Evolutionary conservation across 768 basidiomycete genomes (phyloP).

Genomic region (Russula foetens): DNA sequence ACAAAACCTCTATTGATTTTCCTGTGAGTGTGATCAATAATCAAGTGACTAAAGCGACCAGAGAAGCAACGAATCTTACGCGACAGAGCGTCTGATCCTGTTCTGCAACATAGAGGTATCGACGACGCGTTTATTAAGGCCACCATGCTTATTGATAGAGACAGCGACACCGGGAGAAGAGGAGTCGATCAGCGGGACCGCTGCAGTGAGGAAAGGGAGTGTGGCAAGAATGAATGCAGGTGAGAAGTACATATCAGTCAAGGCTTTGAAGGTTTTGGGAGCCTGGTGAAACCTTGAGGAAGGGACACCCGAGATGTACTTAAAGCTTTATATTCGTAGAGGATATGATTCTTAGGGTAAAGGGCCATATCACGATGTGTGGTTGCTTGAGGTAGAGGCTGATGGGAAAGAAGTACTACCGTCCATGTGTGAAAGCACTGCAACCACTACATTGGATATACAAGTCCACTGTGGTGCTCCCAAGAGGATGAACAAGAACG

Average conservation of each 20-base stretch:
- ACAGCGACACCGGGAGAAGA: neutral
- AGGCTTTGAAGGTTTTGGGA: no score
- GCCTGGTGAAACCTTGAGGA: no score
- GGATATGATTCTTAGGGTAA: neutral
- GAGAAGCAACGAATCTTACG: neutral
- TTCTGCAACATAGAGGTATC: neutral
- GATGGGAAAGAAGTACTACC: neutral
- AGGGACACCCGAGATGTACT: neutral
- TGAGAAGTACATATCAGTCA: neutral
- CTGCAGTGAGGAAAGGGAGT: constrained; percentile 1
- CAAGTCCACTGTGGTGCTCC: neutral
- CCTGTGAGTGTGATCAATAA: neutral
- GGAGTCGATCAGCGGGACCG: neutral
- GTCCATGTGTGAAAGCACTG: neutral
- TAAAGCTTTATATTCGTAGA: neutral
- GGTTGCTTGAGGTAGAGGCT: no score
- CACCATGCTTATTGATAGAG: constrained; percentile 1
- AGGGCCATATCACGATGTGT: neutral
- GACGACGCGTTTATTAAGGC: neutral
- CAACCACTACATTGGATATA: no score
- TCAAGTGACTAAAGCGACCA: neutral
- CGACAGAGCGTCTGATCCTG: neutral
- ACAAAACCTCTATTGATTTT: constrained; percentile 12
- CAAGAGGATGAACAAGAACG: neutral
- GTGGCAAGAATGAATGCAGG: neutral